phyloP scores from a whole-genome alignment of 2,329 filamentous ascomycete genomes.

The Xylariaceae sp. region DNA sequence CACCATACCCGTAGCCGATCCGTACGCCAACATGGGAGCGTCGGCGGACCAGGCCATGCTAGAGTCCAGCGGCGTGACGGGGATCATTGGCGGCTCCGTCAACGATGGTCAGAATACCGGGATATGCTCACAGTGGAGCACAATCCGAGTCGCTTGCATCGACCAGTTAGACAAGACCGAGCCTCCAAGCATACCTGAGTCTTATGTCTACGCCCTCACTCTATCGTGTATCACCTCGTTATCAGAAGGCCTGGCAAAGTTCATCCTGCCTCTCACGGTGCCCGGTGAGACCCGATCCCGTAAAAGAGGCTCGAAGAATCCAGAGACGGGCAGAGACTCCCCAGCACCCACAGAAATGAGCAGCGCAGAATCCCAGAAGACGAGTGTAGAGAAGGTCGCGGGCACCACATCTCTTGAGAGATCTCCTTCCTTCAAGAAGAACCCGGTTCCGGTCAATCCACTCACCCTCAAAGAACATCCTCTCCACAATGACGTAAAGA shows the following conservation, averaged over 20 bases:
- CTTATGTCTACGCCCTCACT: conserved; percentile 87
- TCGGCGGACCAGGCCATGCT: conserved; percentile 79
- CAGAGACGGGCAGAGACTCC: conserved; percentile 39
- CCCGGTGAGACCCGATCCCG: conserved; percentile 59
- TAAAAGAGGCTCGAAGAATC: conserved; percentile 41
- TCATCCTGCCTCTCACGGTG: conserved; percentile 85
- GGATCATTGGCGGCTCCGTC: conserved; percentile 73
- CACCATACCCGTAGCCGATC: conserved; percentile 64
- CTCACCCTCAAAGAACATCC: conserved; percentile 69
- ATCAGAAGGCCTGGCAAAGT: conserved; percentile 88
- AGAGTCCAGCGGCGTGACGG: conserved; percentile 80
- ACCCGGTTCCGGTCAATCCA: conserved; percentile 79
- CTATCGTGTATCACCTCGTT: conserved; percentile 84
- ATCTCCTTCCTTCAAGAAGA: conserved; percentile 64
- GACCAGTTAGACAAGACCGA: conserved; percentile 93
- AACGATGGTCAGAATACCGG: conserved; percentile 64
- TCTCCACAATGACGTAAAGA: conserved; percentile 63
- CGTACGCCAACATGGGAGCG: conserved; percentile 48
- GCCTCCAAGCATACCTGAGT: conserved; percentile 76
- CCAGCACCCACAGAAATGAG: conserved; percentile 36
- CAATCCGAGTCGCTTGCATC: conserved; percentile 78
- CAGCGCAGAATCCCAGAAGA: conserved; percentile 26
- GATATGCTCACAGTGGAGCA: conserved; percentile 89
- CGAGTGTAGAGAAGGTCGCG: conserved; percentile 26
- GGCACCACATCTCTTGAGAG: conserved; percentile 43